A percentile compares a stretch with the other conserved stretches of the same genome.
Conservation (phyloP, 1,284 basidiomycete species). For the Naganishia albida region DNA sequence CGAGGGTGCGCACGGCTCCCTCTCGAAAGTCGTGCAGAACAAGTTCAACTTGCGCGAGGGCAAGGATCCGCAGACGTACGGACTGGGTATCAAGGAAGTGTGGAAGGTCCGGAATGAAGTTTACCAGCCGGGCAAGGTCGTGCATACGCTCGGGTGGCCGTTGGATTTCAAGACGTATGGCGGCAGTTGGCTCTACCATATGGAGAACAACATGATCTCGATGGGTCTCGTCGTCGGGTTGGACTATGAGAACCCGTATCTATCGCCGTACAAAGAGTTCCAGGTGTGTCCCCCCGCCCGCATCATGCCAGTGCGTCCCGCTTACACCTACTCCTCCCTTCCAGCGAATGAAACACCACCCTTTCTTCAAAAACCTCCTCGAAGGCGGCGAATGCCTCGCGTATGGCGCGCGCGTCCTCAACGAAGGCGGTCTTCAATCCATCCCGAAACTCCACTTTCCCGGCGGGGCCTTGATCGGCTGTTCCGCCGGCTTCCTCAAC, state of each 20-base stretch:
- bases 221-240: slow-evolving; percentile 90
- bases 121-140: slow-evolving; percentile 79
- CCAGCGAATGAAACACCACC: slow-evolving; percentile 96
- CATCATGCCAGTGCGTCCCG: not conserved
- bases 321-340: not conserved
- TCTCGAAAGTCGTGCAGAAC: slow-evolving; percentile 78
- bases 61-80: slow-evolving; percentile 90
- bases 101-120: slow-evolving; percentile 83
- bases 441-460: slow-evolving; percentile 91
- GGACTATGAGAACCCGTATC: slow-evolving; percentile 92
- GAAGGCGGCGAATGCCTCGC: slow-evolving; percentile 77
- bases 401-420: slow-evolving; percentile 88
- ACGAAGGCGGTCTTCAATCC: slow-evolving; percentile 93
- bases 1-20: slow-evolving; percentile 91
- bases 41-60: slow-evolving; percentile 78
- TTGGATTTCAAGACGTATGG: slow-evolving; percentile 84
- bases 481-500: slow-evolving; percentile 92
- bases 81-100: slow-evolving; percentile 95
- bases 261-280: slow-evolving; percentile 89
- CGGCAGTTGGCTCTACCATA: slow-evolving; percentile 93
- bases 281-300: slow-evolving; percentile 63
- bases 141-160: slow-evolving; percentile 95
- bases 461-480: slow-evolving; percentile 92
- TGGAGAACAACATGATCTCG: slow-evolving; percentile 88
- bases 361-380: slow-evolving; percentile 80